Base-by-base conservation (phyloP, 2,329 filamentous ascomycete species). In the Apiospora aurea region DNA sequence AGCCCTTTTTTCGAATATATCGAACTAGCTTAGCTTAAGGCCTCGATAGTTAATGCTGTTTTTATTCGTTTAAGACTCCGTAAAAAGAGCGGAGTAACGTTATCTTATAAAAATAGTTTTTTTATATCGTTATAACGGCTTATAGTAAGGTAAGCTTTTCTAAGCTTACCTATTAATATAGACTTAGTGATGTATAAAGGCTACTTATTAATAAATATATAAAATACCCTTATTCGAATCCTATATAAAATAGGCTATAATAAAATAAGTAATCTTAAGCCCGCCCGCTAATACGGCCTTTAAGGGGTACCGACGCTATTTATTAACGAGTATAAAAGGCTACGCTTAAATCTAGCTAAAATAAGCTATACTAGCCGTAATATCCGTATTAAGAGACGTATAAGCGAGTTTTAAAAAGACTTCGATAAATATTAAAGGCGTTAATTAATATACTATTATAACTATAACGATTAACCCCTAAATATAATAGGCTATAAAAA, bases 21-120 rank as follows among this genome's bases (percentile, higher is more conserved):
- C 49, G 49, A 51, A 26, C 49, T 51, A n/a, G 49, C 49, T n/a
- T n/a, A 51, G n/a, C 49, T n/a, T 51, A 51, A 51, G 49, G 49
- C 49, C 49, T 51, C n/a, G 7, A 24, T n/a, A n/a, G 49, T 8
- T n/a, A 51, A n/a, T 51, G 49, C n/a, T 51, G n/a, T 10, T 26
- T 26, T 51, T 26, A 51, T 26, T 51, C 49, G 49, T 13, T 51
- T 24, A n/a, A 26, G 49, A 51, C 49, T 51, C 49, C 49, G 49
- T 51, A n/a, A 8, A 51, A 24, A 51, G 49, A 51, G 49, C 26
- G 49, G n/a, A 51, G 26, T 24, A 51, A n/a, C n/a, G 49, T 51
- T n/a, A 26, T 26, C 49, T 24, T 51, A 51, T 1, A 51, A 24
- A n/a, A 51, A 51, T 26, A 51, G n/a, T 24, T 51, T 51, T n/a